Percentiles rank a stretch among this genome's conserved stretches.
Conservation (phyloP, 495 filamentous ascomycete species). For the Hamigera avellanea region DNA sequence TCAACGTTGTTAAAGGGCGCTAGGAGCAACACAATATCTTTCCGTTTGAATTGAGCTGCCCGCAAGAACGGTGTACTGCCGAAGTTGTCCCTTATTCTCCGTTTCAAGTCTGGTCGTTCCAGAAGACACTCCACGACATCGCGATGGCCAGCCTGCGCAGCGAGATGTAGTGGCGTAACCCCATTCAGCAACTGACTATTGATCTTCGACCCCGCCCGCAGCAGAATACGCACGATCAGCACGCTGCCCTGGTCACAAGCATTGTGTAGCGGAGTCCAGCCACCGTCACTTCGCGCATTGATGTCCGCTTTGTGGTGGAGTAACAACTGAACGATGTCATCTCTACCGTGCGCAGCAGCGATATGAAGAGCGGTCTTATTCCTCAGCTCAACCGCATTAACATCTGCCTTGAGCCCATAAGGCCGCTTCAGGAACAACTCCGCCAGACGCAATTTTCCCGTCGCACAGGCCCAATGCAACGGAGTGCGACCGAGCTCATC, state of each 20-base stretch:
- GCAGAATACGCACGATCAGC: slow-evolving; percentile 34
- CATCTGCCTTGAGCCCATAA: slow-evolving; percentile 27
- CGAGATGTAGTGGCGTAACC: slow-evolving; percentile 49
- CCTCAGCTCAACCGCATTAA: slow-evolving; percentile 42
- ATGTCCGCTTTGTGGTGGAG: slow-evolving; percentile 40
- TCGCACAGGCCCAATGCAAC: slow-evolving; percentile 53
- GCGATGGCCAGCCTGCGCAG: slow-evolving; percentile 48
- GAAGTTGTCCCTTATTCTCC: slow-evolving; percentile 44
- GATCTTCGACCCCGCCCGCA: slow-evolving; percentile 40
- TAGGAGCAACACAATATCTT: slow-evolving; percentile 44
- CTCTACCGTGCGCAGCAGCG: slow-evolving; percentile 39
- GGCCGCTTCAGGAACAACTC: slow-evolving; percentile 38
- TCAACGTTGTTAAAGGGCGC: slow-evolving; percentile 43
- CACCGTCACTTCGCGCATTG: slow-evolving; percentile 44
- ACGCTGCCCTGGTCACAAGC: slow-evolving; percentile 45
- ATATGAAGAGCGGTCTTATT: slow-evolving; percentile 52
- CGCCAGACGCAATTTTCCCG: slow-evolving; percentile 44
- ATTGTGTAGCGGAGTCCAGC: slow-evolving; percentile 56
- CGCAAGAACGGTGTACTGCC: slow-evolving; percentile 49
- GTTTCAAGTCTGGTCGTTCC: slow-evolving; percentile 31
- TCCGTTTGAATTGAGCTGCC: slow-evolving; percentile 45
- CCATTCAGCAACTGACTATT: slow-evolving; percentile 46
- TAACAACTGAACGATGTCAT: slow-evolving; percentile 44
- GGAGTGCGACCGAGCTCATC: slow-evolving; percentile 44
- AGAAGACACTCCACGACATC: slow-evolving; percentile 45